These are phyloP conservation scores for Melocanna baccifera DNA, from an alignment of 176 grass and related monocot genomes.

Conservation along the genomic window DNA sequence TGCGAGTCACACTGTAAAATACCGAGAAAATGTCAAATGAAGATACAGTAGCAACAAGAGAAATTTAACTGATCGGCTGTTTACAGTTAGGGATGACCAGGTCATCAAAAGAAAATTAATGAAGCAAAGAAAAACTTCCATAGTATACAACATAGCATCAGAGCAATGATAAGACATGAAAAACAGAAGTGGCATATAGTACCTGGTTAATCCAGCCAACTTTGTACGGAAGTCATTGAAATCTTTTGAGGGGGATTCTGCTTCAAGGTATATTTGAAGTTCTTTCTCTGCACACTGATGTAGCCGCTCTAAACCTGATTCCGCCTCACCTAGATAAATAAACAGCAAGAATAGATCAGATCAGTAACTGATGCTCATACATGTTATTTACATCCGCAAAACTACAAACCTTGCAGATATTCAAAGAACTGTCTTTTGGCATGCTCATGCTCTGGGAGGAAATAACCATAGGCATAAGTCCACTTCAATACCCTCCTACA, in stretches of 20 bases:
- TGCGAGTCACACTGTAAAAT: conserved; percentile 84
- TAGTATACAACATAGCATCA: not conserved
- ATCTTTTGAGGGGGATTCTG: conserved; percentile 81
- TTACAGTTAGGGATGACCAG: not conserved
- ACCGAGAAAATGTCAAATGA: not conserved
- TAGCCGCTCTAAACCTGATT: conserved; percentile 93
- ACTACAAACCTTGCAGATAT: conserved; percentile 88
- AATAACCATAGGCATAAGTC: conserved; percentile 97
- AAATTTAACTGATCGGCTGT: not conserved
- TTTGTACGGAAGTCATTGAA: conserved; percentile 99
- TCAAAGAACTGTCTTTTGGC: conserved; percentile 97
- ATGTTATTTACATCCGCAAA: conserved; percentile 7
- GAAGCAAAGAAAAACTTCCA: conserved; percentile 1
- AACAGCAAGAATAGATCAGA: conserved; percentile 26
- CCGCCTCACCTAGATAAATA: conserved; percentile 79
- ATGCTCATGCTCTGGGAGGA: conserved; percentile 89
- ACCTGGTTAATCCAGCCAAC: conserved; percentile 96
- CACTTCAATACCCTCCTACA: conserved; percentile 99
- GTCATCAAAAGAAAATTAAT: not conserved
- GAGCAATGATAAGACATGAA: conserved; percentile 1
- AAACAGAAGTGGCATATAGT: not conserved
- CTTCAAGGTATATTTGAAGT: conserved; percentile 90
- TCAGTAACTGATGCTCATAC: not conserved
- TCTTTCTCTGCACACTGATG: conserved; percentile 99
- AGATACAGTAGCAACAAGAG: not conserved